Base-by-base conservation (phyloP, 1,284 basidiomycete species). In the Thelephora terrestris region DNA sequence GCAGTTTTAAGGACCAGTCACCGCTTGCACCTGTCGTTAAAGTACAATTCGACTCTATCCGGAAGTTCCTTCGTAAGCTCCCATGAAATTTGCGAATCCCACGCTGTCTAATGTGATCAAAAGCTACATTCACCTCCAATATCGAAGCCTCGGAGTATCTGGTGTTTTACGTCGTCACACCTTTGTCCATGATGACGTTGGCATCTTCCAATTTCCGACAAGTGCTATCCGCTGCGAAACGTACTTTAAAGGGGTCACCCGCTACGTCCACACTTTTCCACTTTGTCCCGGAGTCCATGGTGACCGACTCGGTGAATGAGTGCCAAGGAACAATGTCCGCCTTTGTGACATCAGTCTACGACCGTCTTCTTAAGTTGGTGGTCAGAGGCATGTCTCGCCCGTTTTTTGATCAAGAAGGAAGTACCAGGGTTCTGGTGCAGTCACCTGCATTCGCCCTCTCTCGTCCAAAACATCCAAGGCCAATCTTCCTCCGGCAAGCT, bases 131-230 rank as follows among this genome's bases (percentile, higher is more conserved):
- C 21, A n/a, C 61, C 84, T 12, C 62, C 69, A 6, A 49, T 60
- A 14, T 32, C 29, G 5, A 32, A n/a, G 55, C 64, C 14, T 56
- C 61, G 27, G 58, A 63, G 9, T 70, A 71, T 49, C 61, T 80
- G 34, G 72, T 89, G 18, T 71, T 91, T 56, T 87, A 88, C 58
- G 65, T 91, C 40, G 69, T 83, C 34, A 70, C 77, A 1, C 85
- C 81, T 1, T 60, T 71, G n/a, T 63, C 67, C 21, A 68, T 74
- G 34, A 74, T 81, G 61, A 76, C 73, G 0, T 70, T 82, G 16
- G 68, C 75, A 17, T 84, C 79, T 0, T 73, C 75, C 12, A 60
- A 71, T 23, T 71, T 86, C 16, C 78, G 83, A n/a, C 78, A 82
- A 57, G 68, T 84, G 37, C 73, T 81, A 47, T 76, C 74, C 6